Base-by-base conservation (phyloP, 176 grass and related monocot genomes). In the Carex scoparia region DNA sequence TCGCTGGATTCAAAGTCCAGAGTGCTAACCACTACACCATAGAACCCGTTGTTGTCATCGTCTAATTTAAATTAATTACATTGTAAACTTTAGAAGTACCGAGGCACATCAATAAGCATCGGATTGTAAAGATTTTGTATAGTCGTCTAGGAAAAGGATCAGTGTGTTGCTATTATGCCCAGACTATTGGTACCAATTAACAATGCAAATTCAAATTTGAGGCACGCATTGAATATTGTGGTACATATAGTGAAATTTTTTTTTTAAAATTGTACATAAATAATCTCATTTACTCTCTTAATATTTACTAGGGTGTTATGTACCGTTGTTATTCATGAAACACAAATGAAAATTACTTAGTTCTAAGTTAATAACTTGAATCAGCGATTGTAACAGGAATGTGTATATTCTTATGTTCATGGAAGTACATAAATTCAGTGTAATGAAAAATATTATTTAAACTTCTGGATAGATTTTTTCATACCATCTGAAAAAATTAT, bases 1-100 rank as follows among this genome's bases (percentile, higher is more conserved):
- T 88, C 86, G 86, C 86, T 88, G 86, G 86, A 88, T 84, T 88
- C 86, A 88, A 84, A 88, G 86, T 88, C 86, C 86, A 88, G 81
- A 88, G 86, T 88, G 86, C 86, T 88, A 83, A 88, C 86, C 86
- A 84, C 86, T 88, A 84, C 86, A 88, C 86, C 80, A 88, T 88
- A 79, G 86, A 88, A 88, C 86, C 86, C 1, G 0, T 32, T 55
- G 10, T 23, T 32, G 1, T 3, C 42, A n/a, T 1, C 5, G 8
- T 7, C 5, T 61, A 61, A 61, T 18, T 61, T 51, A 2, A 11
- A 0, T 0, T 11, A 2, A 11, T 10, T 7, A 51, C 10, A 51
- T 0, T 0, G 0, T 0, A 11, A 11, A 2, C 9, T 2, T 2
- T 2, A 1, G 44, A 51, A 8, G 44, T 46, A 8, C 2, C 48